phyloP scores from a whole-genome alignment of 805 yeast genomes.

The Schwanniomyces vanrijiae region DNA sequence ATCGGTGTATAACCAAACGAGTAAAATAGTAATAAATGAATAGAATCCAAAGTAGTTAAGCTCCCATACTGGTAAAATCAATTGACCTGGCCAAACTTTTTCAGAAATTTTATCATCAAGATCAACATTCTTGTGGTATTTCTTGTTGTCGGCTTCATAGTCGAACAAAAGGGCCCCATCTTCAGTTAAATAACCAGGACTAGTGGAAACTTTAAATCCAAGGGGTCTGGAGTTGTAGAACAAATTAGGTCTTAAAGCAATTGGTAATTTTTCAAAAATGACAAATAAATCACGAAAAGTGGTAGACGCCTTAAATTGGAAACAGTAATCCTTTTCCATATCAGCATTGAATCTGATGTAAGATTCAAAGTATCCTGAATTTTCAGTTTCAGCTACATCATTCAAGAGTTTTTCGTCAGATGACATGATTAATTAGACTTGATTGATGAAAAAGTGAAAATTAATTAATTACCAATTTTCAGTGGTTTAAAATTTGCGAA shows the following conservation, averaged over 20 bases:
- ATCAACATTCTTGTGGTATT: constrained; percentile 46
- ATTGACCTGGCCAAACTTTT: constrained; percentile 85
- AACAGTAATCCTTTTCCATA: constrained; percentile 84
- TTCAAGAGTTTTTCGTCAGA: constrained; percentile 21
- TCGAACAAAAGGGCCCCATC: constrained; percentile 79
- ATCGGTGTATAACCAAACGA: constrained; percentile 87
- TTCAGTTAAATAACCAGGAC: constrained; percentile 81
- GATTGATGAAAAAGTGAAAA: background rate
- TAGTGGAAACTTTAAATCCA: constrained; percentile 59
- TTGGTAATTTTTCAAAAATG: constrained; percentile 66
- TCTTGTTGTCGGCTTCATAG: constrained; percentile 48
- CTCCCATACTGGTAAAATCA: constrained; percentile 74
- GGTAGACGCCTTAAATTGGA: constrained; percentile 62
- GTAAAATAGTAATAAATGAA: constrained; percentile 39
- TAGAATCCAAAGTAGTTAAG: constrained; percentile 44
- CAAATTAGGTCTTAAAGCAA: constrained; percentile 76
- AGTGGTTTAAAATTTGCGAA: background rate
- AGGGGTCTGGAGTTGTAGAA: constrained; percentile 67
- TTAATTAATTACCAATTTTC: background rate
- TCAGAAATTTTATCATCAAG: constrained; percentile 52
- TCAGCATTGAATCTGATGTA: constrained; percentile 86
- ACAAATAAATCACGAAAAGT: constrained; percentile 58
- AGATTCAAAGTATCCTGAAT: constrained; percentile 40
- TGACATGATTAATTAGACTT: constrained; percentile 9
- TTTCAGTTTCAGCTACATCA: constrained; percentile 23